Evolutionary conservation across 2,329 filamentous ascomycete genomes (phyloP).

Genomic region (Coniella lustricola): DNA sequence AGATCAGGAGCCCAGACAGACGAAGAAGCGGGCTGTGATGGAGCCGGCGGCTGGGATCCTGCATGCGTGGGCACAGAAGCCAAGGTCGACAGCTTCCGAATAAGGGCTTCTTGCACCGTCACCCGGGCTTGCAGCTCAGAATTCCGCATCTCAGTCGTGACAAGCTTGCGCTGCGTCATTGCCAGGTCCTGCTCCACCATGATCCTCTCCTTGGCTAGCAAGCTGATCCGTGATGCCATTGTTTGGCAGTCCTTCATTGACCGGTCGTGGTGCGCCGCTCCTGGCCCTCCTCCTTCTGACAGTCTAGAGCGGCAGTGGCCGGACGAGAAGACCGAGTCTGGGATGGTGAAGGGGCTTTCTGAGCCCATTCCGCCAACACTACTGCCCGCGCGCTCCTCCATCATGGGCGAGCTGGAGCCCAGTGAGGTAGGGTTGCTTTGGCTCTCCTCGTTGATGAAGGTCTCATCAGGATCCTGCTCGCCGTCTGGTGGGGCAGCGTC

Average conservation of each 20-base stretch:
- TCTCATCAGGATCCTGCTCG: background rate
- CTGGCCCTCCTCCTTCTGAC: background rate
- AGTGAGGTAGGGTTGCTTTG: background rate
- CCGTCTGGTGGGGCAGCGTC: background rate
- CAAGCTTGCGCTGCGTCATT: background rate
- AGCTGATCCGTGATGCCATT: background rate
- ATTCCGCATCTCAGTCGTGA: background rate
- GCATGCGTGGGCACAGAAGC: background rate
- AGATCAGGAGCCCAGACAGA: constrained; percentile 5
- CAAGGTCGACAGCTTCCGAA: constrained; percentile 1
- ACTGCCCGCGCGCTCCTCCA: background rate
- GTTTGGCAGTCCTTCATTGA: background rate
- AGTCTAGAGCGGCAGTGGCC: background rate
- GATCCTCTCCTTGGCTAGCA: background rate
- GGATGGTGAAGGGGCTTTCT: background rate
- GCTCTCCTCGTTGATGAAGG: too few relatives aligned
- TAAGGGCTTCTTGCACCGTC: background rate
- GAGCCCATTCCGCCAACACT: background rate
- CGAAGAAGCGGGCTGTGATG: background rate
- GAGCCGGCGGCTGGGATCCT: too few relatives aligned
- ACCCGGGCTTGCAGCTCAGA: background rate
- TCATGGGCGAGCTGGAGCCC: background rate
- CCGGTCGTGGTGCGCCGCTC: too few relatives aligned
- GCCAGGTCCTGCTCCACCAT: constrained; percentile 3
- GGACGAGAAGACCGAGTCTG: background rate